Base-by-base conservation (phyloP, 192 early-diverging fungal species). In the Backusella westeae region DNA sequence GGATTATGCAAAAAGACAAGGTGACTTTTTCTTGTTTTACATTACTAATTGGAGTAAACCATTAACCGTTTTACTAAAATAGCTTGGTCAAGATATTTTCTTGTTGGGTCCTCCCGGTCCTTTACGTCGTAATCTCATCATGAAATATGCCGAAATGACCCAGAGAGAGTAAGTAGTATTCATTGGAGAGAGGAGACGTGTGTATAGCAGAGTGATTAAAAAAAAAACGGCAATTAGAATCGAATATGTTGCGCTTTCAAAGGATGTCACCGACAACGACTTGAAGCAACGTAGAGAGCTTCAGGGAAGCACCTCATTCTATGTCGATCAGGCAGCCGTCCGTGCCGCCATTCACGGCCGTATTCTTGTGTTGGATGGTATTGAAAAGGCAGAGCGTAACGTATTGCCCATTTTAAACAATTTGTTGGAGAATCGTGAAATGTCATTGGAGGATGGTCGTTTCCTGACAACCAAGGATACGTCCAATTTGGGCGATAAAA, bases 1-100 rank as follows among this genome's bases (percentile, higher is more conserved):
- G 94, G 94, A 94, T 95, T 84, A 93, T 94, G 88, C 91, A 94
- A 81, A 95, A 95, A 76, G 93, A 93, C 49, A 87, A 85, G 72
- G 72, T 83, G 41, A 34, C 10, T 29, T 63, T 49, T 49, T 32
- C 32, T 32, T 44, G n/a, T 49, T 49, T n/a, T 49, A 49, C 1
- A n/a, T 49, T 49, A 49, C 1, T 49, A 49, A 49, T 49, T 49
- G 46, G 46, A 49, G 71, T 39, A 70, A 63, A 19, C 3, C 6
- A 21, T 26, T 36, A 41, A 42, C 38, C 38, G 10, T 44, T 21
- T 69, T n/a, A 29, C 39, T 35, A 32, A 29, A 12, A 32, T 73
- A 78, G 77, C 83, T 94, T 12, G 86, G 89, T 5, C 94, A 95
- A 85, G 93, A 95, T 78, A 91, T 94, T 80, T 95, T 95, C 78